Conservation (phyloP, 1,139 yeast genomes). For the Nakaseomyces kungkrabaensis region DNA sequence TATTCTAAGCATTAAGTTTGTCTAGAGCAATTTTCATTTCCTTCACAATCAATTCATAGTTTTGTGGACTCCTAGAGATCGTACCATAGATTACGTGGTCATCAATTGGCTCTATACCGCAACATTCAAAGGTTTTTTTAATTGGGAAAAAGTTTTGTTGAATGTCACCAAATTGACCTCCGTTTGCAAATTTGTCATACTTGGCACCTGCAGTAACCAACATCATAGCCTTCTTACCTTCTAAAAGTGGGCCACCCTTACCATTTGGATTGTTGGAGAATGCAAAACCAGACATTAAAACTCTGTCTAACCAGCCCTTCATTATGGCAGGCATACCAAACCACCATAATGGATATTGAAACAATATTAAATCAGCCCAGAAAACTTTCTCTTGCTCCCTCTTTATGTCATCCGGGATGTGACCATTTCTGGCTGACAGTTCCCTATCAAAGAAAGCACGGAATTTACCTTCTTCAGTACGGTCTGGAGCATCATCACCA, state of each 20-base stretch:
- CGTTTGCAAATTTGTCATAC: constrained; percentile 10
- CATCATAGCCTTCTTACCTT: constrained; percentile 20
- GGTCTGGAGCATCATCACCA: constrained; percentile 14
- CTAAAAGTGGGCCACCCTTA: constrained; percentile 18
- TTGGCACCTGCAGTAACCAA: constrained; percentile 17
- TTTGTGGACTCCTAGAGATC: background rate
- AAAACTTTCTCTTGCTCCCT: constrained; percentile 13
- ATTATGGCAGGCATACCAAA: constrained; percentile 22
- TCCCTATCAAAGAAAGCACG: constrained; percentile 10
- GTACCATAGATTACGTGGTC: background rate
- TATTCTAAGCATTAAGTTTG: background rate
- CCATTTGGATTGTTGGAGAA: constrained; percentile 16
- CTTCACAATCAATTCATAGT: background rate
- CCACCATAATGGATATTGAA: constrained; percentile 26
- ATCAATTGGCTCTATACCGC: background rate
- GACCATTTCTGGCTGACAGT: constrained; percentile 9
- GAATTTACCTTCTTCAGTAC: constrained; percentile 9
- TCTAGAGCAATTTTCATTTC: background rate
- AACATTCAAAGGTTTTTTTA: background rate
- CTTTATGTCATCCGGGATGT: constrained; percentile 15
- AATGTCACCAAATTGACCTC: constrained; percentile 19
- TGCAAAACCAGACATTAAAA: constrained; percentile 16
- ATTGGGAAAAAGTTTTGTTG: background rate
- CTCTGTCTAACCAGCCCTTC: constrained; percentile 25
- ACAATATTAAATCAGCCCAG: constrained; percentile 28